Base-by-base conservation (phyloP, 2,329 filamentous ascomycete species). In the Gaeumannomyces sp. region DNA sequence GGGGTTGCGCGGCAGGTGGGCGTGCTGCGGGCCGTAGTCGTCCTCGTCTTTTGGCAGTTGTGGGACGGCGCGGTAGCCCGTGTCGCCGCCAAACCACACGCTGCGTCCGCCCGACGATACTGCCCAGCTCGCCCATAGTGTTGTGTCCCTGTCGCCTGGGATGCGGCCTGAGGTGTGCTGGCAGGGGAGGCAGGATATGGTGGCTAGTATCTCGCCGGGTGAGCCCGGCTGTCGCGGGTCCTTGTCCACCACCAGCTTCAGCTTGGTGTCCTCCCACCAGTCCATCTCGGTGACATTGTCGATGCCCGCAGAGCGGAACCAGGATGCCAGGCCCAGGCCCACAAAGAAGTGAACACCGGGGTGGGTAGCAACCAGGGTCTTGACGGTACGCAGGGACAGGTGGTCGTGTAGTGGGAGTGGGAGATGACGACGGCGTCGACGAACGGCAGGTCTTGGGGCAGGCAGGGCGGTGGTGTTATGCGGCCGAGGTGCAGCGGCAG, bases 391-490 rank as follows among this genome's bases (percentile, higher is more conserved):
- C 70, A 92, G 87, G 1, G 90, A 94, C 16, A 98, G 80, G 73
- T 97, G 94, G 76, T 97, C 94, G 75, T n/a, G n/a, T 97, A 97
- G 77, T 97, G 94, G 71, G 89, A 93, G 77, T 97, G 93, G 25
- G 88, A 92, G 70, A 97, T 96, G 64, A 95, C 80, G 13, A 92
- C 89, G 33, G 88, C 85, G 71, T 95, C 91, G 59, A 93, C 84
- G 65, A 83, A 77, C 11, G 93, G 93, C 4, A 97, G 84, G 69
- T 96, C 92, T 62, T 85, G 82, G 67, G 96, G 85, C 64, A 88
- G 76, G 75, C 93, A 97, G 0, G 94, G 91, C 65, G 83, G 81
- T 28, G 87, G 82, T 0, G 93, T 96, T 76, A 86, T 97, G 62
- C 94, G 83, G 0, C 87, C 87, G 65, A 90, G 72, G 69, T 87